phyloP scores from a whole-genome alignment of 805 yeast species.

The Hanseniaspora jakobsenii region DNA sequence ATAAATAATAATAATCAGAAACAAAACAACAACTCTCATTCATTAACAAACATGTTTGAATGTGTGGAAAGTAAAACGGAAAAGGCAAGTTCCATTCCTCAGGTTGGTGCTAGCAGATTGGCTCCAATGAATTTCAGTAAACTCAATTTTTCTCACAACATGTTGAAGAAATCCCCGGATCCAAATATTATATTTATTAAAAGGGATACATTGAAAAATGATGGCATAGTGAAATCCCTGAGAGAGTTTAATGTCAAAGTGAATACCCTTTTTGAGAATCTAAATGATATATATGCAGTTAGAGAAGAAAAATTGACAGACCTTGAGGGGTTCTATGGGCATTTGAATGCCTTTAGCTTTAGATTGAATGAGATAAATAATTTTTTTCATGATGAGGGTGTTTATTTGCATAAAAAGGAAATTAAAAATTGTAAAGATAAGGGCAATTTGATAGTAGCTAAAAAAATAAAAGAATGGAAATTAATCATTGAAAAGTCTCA shows the following conservation, averaged over 20 bases:
- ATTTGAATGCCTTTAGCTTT: not conserved
- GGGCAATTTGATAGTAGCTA: not conserved
- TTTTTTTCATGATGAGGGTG: not conserved
- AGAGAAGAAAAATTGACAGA: conserved; percentile 3
- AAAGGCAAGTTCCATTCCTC: not conserved
- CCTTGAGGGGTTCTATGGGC: not conserved
- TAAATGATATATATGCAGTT: conserved; percentile 4
- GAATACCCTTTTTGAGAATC: not conserved
- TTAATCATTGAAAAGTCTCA: not conserved
- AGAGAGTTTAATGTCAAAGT: not conserved
- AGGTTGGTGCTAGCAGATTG: not conserved
- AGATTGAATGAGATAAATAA: not conserved
- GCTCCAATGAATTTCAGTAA: conserved; percentile 9
- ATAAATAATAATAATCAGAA: no score
- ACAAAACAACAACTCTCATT: no score
- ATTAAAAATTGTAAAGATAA: not conserved
- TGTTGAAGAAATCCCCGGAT: conserved; percentile 6
- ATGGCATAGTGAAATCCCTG: conserved; percentile 2
- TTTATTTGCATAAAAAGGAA: not conserved
- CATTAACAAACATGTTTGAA: no score
- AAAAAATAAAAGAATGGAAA: conserved; percentile 7
- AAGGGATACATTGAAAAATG: conserved; percentile 5
- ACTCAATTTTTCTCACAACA: conserved; percentile 1
- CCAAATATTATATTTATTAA: not conserved
- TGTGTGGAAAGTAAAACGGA: not conserved